Conservation (phyloP, 139 green algal species). For the Medakamo hakoo region DNA sequence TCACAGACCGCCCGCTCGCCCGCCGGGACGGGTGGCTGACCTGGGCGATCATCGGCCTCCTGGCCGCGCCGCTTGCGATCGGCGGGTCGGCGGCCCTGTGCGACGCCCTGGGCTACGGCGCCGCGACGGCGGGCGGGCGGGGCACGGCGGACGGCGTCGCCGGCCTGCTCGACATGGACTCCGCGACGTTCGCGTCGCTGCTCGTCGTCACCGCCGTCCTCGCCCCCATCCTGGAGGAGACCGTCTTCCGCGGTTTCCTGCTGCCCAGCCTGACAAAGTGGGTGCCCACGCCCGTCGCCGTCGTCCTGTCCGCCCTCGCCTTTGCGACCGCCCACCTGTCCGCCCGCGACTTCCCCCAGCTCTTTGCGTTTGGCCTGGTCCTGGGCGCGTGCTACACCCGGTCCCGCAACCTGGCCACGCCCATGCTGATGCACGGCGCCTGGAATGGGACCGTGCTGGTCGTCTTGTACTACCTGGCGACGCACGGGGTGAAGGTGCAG, state of each 20-base stretch:
- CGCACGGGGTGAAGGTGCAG: conserved; percentile 43
- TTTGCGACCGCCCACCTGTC: conserved; percentile 68
- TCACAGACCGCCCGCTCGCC: conserved; percentile 3
- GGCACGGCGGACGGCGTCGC: conserved; percentile 63
- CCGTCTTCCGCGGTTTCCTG: conserved; percentile 81
- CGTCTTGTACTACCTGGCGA: conserved; percentile 44
- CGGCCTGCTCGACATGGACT: conserved; percentile 46
- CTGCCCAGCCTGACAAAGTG: conserved; percentile 57
- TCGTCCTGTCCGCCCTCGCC: conserved; percentile 32
- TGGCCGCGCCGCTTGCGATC: conserved; percentile 43
- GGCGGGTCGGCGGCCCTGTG: conserved; percentile 15
- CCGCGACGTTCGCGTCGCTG: conserved; percentile 38
- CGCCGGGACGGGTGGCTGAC: conserved; percentile 38
- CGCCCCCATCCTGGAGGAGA: conserved; percentile 70
- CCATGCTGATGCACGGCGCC: conserved; percentile 73
- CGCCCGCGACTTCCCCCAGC: conserved; percentile 45
- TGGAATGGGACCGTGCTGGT: conserved; percentile 66
- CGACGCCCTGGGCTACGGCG: conserved; percentile 5
- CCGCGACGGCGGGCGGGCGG: conserved; percentile 8
- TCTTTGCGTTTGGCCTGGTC: conserved; percentile 54
- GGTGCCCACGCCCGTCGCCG: conserved; percentile 25
- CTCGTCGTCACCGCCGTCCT: conserved; percentile 34
- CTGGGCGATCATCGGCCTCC: conserved; percentile 49
- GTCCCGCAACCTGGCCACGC: conserved; percentile 66
- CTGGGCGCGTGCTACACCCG: conserved; percentile 59